Conservation (phyloP, 805 yeast species). For the Myxozyma udenii region DNA sequence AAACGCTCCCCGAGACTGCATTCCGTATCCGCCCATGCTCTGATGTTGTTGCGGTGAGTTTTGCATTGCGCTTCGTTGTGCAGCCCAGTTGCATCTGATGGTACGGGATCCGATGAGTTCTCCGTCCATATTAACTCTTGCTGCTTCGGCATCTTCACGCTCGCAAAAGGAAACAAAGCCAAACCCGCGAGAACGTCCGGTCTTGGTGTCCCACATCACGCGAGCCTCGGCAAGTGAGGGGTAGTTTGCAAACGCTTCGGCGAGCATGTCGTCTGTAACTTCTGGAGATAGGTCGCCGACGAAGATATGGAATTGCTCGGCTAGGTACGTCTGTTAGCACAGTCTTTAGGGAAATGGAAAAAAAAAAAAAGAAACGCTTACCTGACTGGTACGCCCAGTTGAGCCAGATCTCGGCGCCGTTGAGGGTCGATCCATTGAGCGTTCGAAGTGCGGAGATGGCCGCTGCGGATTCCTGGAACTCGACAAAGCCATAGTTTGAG, state of each 20-base stretch:
- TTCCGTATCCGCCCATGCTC: not conserved
- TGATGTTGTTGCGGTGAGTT: not conserved
- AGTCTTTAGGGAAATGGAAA: not conserved
- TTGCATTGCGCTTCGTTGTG: conserved; percentile 42
- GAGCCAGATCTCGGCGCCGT: conserved; percentile 59
- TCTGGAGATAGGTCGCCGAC: conserved; percentile 84
- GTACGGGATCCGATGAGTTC: conserved; percentile 67
- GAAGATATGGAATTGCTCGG: conserved; percentile 66
- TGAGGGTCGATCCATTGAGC: conserved; percentile 52
- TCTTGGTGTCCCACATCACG: conserved; percentile 97
- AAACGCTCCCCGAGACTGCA: not conserved
- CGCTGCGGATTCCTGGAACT: conserved; percentile 54
- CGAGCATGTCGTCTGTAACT: conserved; percentile 71
- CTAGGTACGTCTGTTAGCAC: conserved; percentile 2
- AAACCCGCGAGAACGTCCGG: conserved; percentile 58
- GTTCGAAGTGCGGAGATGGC: conserved; percentile 63
- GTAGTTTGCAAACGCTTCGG: conserved; percentile 54
- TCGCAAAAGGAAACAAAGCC: conserved; percentile 79
- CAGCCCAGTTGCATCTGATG: conserved; percentile 85
- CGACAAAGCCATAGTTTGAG: conserved; percentile 75
- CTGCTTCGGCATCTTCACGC: conserved; percentile 67
- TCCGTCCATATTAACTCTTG: conserved; percentile 73
- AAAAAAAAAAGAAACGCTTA: not conserved
- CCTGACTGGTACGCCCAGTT: conserved; percentile 73
- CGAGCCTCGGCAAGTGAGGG: conserved; percentile 73